Evolutionary conservation across 2,329 filamentous ascomycete species (phyloP).

Genomic region (Colletotrichum euphorbiae): DNA sequence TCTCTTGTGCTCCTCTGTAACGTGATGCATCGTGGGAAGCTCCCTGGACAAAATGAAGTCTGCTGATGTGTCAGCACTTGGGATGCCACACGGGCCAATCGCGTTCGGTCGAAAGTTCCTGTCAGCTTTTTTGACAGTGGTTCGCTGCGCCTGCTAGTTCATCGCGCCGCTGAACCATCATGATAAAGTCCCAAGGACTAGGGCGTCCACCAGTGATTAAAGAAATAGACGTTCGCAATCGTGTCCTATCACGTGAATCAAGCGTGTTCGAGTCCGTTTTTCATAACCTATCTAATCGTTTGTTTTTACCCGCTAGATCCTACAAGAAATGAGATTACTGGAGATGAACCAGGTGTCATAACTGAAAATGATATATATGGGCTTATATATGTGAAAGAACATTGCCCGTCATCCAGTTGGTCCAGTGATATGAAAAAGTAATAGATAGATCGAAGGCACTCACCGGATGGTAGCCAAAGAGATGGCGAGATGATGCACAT

Average conservation of each 20-base stretch:
- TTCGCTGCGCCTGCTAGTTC: constrained; percentile 10
- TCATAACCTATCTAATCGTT: background rate
- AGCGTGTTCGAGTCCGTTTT: background rate
- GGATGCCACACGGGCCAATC: background rate
- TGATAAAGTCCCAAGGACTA: no score
- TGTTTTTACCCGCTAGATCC: background rate
- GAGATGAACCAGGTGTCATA: constrained; percentile 16
- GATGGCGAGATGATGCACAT: constrained; percentile 35
- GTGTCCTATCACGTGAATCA: background rate
- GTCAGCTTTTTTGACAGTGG: constrained; percentile 11
- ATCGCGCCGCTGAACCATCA: background rate
- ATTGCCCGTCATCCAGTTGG: constrained; percentile 15
- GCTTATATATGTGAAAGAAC: constrained; percentile 34
- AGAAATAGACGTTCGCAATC: no score
- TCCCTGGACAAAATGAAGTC: background rate
- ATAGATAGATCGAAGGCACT: constrained; percentile 7
- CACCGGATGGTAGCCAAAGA: constrained; percentile 27
- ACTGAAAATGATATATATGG: constrained; percentile 34
- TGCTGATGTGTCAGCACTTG: background rate
- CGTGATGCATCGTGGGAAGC: background rate
- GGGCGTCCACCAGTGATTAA: no score
- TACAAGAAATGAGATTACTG: background rate
- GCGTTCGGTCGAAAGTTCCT: constrained; percentile 12
- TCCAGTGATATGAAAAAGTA: constrained; percentile 10
- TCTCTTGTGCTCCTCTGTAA: constrained; percentile 8